Conservation (phyloP, 2,329 filamentous ascomycete species). For the Aspergillus niger region DNA sequence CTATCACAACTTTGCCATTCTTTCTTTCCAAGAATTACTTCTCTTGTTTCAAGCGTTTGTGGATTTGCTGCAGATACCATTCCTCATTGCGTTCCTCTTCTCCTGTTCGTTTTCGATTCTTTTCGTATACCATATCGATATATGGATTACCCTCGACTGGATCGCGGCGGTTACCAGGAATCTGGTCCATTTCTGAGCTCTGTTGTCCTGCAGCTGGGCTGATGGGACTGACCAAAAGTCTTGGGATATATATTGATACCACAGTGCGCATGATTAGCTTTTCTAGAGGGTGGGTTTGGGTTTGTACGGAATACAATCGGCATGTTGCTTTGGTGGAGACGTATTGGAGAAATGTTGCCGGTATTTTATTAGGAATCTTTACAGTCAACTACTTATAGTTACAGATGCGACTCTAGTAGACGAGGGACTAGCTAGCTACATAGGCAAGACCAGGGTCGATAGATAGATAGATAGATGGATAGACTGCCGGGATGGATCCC, state of each 20-base stretch:
- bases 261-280: background rate
- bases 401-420: background rate
- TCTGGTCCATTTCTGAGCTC: background rate
- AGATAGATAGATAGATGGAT: background rate
- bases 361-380: background rate
- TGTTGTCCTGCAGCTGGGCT: conserved; percentile 14
- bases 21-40: background rate
- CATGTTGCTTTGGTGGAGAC: background rate
- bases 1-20: background rate
- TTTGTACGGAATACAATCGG: background rate
- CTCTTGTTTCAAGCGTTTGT: background rate
- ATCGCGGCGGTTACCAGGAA: conserved; percentile 2
- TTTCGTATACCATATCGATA: background rate
- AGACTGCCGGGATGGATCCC: background rate
- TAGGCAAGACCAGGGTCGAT: background rate
- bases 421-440: background rate
- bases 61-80: background rate
- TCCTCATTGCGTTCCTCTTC: background rate
- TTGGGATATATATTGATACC: conserved; percentile 4
- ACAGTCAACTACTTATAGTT: background rate
- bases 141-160: conserved; percentile 2
- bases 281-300: background rate
- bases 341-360: background rate
- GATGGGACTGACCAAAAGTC: conserved; percentile 2
- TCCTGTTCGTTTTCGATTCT: background rate